Base-by-base conservation (phyloP, 164 flowering plant species). In the Stephania japonica region DNA sequence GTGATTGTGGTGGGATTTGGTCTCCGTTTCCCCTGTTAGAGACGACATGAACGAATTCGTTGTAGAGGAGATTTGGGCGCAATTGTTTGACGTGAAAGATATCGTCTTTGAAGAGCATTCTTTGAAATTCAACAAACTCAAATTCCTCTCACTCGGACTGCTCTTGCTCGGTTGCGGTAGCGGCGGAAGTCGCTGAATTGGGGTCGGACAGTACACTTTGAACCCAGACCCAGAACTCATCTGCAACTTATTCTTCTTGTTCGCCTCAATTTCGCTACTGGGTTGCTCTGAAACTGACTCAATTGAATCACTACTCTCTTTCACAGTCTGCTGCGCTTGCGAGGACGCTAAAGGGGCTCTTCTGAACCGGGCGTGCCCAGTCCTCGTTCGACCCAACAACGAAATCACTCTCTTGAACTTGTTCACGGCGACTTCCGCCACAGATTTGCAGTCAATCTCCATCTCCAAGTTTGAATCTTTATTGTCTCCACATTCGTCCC, bases 351-450 rank as follows among this genome's bases (percentile, higher is more conserved):
- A 41, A 1, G 98, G 99, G 13, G 82, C 97, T 27, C 95, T 42
- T 59, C 99, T 75, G 81, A 95, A 95, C 16, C 99, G 89, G 18
- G 99, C 99, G 59, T 95, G 99, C 21, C 99, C 99, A 6, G 93
- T 90, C 70, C 97, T 66, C 25, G 85, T 87, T 1, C 91, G 90
- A 68, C 86, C 93, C 78, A 93, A 81, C 23, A 95, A 85, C 18
- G 96, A 89, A 62, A 95, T 91, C 7, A 91, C 93, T 71, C 78
- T 86, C 83, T 83, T 87, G 83, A 93, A 95, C 85, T 86, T 91
- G 47, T 82, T 82, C 12, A 95, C 97, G 16, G 99, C 94, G 65
- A 72, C 87, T 72, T 90, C 91, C 0, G 97, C 91, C 1, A 84
- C 90, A 10, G 87, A 85, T 21, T 73, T 77, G 73, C 81, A 89